Percentiles rank a stretch among this genome's conserved stretches.
These are phyloP conservation scores for Neonectria hederae DNA, from an alignment of 2,329 filamentous ascomycete species.

Conservation along the genomic window DNA sequence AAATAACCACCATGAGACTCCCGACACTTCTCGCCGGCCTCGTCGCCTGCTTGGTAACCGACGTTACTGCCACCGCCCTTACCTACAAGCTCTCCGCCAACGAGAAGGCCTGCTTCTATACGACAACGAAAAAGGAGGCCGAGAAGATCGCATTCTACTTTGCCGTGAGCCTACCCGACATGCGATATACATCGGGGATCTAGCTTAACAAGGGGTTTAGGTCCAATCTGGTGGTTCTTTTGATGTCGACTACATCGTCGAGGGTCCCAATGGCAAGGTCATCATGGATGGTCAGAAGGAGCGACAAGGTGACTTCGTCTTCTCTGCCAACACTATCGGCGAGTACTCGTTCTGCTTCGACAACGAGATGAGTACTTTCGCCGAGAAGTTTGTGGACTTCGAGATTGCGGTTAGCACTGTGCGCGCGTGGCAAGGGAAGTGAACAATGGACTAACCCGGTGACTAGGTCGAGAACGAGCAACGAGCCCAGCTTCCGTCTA, in stretches of 20 bases:
- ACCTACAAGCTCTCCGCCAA: constrained; percentile 92
- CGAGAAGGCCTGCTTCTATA: constrained; percentile 97
- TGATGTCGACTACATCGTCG: constrained; percentile 92
- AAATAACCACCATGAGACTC: constrained; percentile 68
- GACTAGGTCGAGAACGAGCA: constrained; percentile 87
- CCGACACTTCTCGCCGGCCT: constrained; percentile 71
- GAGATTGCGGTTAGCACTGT: constrained; percentile 76
- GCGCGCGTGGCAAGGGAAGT: neutral
- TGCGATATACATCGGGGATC: neutral
- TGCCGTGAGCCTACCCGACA: constrained; percentile 71
- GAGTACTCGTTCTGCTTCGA: constrained; percentile 99
- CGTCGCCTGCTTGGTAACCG: constrained; percentile 74
- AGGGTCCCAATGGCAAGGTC: constrained; percentile 80
- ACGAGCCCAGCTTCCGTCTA: constrained; percentile 83
- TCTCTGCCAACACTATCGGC: constrained; percentile 86
- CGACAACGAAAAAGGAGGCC: constrained; percentile 77
- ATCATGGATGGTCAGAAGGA: constrained; percentile 90
- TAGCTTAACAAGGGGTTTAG: constrained; percentile 56
- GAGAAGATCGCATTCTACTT: constrained; percentile 99
- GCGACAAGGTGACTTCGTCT: constrained; percentile 97
- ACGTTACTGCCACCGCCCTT: constrained; percentile 86
- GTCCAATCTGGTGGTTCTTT: constrained; percentile 98
- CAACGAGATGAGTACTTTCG: constrained; percentile 97
- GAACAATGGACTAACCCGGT: neutral
- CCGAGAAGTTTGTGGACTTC: constrained; percentile 97